These are phyloP conservation scores for Clonostachys rosea DNA, from an alignment of 2,329 filamentous ascomycete species.

Conservation along the genomic window DNA sequence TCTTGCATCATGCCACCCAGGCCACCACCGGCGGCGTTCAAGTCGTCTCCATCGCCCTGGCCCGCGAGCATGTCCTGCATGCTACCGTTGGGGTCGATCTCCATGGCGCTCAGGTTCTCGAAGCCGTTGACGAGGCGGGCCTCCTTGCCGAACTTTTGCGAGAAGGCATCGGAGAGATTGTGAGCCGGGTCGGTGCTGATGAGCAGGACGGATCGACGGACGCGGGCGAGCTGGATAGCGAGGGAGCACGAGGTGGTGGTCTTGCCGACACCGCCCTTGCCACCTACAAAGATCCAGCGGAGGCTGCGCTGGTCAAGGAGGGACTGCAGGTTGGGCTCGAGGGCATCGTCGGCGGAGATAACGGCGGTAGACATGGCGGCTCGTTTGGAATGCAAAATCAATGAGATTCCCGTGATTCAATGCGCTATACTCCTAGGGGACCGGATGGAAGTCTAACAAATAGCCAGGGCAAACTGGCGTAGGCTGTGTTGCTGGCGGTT, in stretches of 20 bases:
- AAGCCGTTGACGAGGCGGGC: conserved; percentile 89
- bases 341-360: conserved; percentile 56
- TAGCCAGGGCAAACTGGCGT: no score
- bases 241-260: conserved; percentile 99
- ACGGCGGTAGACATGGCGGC: conserved; percentile 31
- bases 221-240: conserved; percentile 93
- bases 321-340: conserved; percentile 90
- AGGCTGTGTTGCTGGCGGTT: no score
- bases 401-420: no score
- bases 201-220: conserved; percentile 90
- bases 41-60: conserved; percentile 53
- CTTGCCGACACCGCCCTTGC: conserved; percentile 97
- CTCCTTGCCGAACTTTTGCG: conserved; percentile 99
- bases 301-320: conserved; percentile 93
- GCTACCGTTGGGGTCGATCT: conserved; percentile 96
- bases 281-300: conserved; percentile 98
- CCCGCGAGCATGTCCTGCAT: conserved; percentile 90
- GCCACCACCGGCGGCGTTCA: conserved; percentile 65
- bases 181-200: conserved; percentile 98
- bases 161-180: conserved; percentile 96
- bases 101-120: conserved; percentile 93
- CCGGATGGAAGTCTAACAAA: no score
- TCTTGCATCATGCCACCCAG: conserved; percentile 99
- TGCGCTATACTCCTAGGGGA: no score
- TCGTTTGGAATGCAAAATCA: no score